phyloP scores from a whole-genome alignment of 139 green algal species.

The Dunaliella primolecta region DNA sequence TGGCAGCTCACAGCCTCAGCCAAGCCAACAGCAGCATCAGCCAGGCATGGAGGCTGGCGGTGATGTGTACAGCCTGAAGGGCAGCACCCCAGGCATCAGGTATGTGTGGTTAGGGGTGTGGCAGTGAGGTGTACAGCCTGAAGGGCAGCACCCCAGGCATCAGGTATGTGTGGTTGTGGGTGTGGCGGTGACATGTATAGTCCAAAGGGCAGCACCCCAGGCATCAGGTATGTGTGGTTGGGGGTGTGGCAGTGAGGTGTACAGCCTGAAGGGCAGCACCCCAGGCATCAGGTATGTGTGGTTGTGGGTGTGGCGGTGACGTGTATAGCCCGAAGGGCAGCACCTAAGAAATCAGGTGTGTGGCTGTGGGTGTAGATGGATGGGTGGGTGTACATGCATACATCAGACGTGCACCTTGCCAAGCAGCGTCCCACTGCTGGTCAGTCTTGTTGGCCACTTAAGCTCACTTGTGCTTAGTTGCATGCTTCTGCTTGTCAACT shows the following conservation, averaged over 20 bases:
- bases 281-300: constrained; percentile 18
- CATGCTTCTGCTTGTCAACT: too few species aligned
- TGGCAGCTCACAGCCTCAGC: not conserved
- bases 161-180: constrained; percentile 5
- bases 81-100: constrained; percentile 20
- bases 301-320: too few species aligned
- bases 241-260: not conserved
- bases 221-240: constrained; percentile 16
- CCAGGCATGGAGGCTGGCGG: not conserved
- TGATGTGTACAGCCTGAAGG: constrained; percentile 30
- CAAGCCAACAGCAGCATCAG: constrained; percentile 10
- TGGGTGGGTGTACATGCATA: too few species aligned
- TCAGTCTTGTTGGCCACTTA: too few species aligned
- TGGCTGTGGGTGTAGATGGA: too few species aligned
- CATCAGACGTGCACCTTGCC: too few species aligned
- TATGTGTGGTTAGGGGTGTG: not conserved
- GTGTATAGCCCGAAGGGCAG: too few species aligned
- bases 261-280: constrained; percentile 34
- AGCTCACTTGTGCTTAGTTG: too few species aligned
- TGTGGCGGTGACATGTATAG: constrained; percentile 9
- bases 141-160: constrained; percentile 27
- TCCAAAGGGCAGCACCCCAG: constrained; percentile 34
- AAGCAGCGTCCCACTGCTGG: too few species aligned
- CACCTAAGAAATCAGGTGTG: too few species aligned
- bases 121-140: constrained; percentile 23